Conservation (phyloP, 2,329 filamentous ascomycete species). For the Claviceps sp. region DNA sequence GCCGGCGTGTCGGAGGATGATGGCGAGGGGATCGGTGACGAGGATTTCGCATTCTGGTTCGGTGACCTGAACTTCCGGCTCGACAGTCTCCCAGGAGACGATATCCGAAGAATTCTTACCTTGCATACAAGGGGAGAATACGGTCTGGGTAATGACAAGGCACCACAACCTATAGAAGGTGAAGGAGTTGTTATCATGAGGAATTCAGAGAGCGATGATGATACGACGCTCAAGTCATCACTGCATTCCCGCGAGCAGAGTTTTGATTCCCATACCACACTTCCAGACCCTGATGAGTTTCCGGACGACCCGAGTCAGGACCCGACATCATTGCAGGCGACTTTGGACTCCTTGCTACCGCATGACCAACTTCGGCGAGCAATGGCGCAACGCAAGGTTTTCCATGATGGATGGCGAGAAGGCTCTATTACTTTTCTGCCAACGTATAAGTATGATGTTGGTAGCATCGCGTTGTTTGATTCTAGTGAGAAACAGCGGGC, state of each 20-base stretch:
- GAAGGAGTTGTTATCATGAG: slow-evolving; percentile 37
- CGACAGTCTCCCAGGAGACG: slow-evolving; percentile 75
- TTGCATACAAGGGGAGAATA: slow-evolving; percentile 74
- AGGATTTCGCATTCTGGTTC: slow-evolving; percentile 93
- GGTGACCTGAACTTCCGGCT: slow-evolving; percentile 93
- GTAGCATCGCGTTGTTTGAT: slow-evolving; percentile 85
- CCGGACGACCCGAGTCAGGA: slow-evolving; percentile 57
- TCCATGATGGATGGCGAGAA: slow-evolving; percentile 87
- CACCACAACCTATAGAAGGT: slow-evolving; percentile 26
- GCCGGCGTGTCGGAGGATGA: slow-evolving; percentile 53
- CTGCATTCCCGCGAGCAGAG: slow-evolving; percentile 20
- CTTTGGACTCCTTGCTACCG: slow-evolving; percentile 70
- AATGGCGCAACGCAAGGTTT: slow-evolving; percentile 63
- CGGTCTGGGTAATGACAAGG: slow-evolving; percentile 34
- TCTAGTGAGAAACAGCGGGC: slow-evolving; percentile 87
- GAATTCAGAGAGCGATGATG: slow-evolving; percentile 32
- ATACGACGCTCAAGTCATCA: slow-evolving; percentile 24
- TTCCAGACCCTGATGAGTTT: slow-evolving; percentile 55
- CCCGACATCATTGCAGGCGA: slow-evolving; percentile 77
- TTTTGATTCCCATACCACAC: slow-evolving; percentile 26
- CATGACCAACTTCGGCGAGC: slow-evolving; percentile 76
- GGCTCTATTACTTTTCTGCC: slow-evolving; percentile 79
- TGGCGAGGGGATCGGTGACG: slow-evolving; percentile 62
- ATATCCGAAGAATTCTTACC: slow-evolving; percentile 73
- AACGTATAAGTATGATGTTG: slow-evolving; percentile 95